phyloP scores from a whole-genome alignment of 2,329 filamentous ascomycete genomes.

The Exophiala phaeomuriformis region DNA sequence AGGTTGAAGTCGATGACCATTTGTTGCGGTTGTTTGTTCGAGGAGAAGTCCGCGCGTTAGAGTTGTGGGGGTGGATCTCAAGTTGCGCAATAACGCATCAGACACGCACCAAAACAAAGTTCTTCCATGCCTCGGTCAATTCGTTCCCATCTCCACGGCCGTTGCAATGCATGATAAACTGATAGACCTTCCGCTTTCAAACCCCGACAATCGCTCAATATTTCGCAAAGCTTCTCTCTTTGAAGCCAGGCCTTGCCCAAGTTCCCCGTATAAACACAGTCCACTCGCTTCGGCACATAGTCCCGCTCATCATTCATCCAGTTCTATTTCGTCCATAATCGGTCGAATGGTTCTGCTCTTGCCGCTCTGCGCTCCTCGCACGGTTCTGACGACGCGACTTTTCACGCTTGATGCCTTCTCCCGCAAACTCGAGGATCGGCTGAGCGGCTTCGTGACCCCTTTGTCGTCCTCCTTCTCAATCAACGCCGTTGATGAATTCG shows the following conservation, averaged over 20 bases:
- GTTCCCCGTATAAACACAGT: no score
- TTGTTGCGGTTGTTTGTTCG: no score
- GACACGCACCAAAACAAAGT: neutral
- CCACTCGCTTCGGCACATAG: neutral
- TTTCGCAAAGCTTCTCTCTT: no score
- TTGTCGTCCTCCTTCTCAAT: conserved; percentile 14
- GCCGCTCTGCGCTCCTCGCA: conserved; percentile 17
- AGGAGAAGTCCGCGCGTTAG: neutral
- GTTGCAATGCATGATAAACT: no score
- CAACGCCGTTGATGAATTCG: conserved; percentile 17
- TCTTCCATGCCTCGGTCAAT: neutral
- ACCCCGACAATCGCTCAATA: no score
- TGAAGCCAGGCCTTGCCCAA: no score
- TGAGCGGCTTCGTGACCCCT: neutral
- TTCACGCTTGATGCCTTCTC: conserved; percentile 23
- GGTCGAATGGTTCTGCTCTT: conserved; percentile 13
- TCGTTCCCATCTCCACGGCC: neutral
- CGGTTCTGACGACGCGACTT: conserved; percentile 20
- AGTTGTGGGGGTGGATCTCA: no score
- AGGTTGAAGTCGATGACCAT: no score
- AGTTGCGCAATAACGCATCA: no score
- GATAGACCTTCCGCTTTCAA: no score
- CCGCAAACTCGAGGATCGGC: conserved; percentile 18
- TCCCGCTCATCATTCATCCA: neutral
- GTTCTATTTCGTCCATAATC: conserved; percentile 4